Base-by-base conservation (phyloP, 768 basidiomycete genomes). In the Rhizopogon sp. region DNA sequence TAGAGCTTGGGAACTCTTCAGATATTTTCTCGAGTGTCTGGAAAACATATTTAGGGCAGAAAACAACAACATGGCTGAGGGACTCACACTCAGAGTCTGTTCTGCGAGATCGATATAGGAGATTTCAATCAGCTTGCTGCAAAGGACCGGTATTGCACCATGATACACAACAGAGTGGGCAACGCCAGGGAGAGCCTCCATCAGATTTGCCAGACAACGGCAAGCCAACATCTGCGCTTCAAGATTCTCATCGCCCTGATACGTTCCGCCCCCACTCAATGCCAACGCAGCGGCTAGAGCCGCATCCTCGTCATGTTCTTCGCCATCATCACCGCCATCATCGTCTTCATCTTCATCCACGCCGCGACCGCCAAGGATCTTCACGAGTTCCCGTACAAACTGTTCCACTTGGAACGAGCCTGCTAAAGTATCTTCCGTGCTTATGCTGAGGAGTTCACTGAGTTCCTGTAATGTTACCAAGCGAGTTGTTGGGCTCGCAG, bases 1-100 rank as follows among this genome's bases (percentile, higher is more conserved):
- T 97, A 14, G 94, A 85, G 60, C 89, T 88, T 1, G 97, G 95
- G 61, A 94, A 95, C 70, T 98, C 97, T 67, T 96, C 93, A 3
- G 96, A 96, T 37, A 99, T 95, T 75, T 99, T 99, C 75, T 98
- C 93, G 76, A 97, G 77, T 0, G 96, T 99, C 96, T 98, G 66
- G 11, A 39, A 53, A 47, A 62, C 46, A 37, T 44, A 53, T 57
- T 47, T 52, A 64, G 58, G 57, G 61, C 47, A 55, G 31, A 50
- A 49, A 54, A 46, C 47, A 37, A 45, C 29, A 49, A 55, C 51
- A 45, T 7, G 58, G 37, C 39, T 60, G 52, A 37, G 11, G 22
- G 50, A 83, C 94, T 76, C 76, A 98, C 96, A 66, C 92, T 95
- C 60, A 99, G 74, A 8, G 96, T 98, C 74, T 99, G 97, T 68